Evolutionary conservation across 2,329 filamentous ascomycete species (phyloP), one percentile per base, ranked within the genome.

Genomic region (Colletotrichum neosansevieriae): DNA sequence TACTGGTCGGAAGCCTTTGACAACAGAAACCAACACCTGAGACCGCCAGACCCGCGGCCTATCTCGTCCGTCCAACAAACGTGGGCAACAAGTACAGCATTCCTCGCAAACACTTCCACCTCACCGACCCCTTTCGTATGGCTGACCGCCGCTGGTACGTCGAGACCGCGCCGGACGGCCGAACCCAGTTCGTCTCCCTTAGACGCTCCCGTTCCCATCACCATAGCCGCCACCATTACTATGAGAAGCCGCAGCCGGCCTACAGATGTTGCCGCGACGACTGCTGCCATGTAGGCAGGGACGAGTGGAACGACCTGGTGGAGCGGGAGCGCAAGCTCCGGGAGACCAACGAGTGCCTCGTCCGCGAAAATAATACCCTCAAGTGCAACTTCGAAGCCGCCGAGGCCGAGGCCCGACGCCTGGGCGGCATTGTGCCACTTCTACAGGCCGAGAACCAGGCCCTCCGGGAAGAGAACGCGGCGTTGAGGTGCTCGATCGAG

Each of bases 381-480:
- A 79, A 80, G 67, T 73, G 75, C 64, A 75, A 76, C 54, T 75
- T 83, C 13, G 74, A 78, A 15, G 71, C 73, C 4, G 74, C 78
- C 21, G 75, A 82, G 51, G 73, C 74, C 32, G 81, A 83, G 38
- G 73, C 75, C 29, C 76, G 79, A 40, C 75, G 77, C 24, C 73
- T 80, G 5, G 73, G 76, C 24, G 73, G 75, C 67, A 74, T 78
- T 65, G 71, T 81, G 6, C 78, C 78, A 1, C 73, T 79, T 45
- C 76, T 84, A 2, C 76, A 80, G 67, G 74, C 73, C n/a, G 77
- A 81, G 65, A 75, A 82, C 60, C 73, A 72, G 38, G 70, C 74
- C 10, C 77, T 84, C 4, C 70, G 73, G 3, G 75, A 76, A 15
- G 80, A 84, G 36, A 83, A 83, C 70, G 74, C 76, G 15, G 74